A percentile compares a stretch with the other conserved stretches of the same genome.
Evolutionary conservation across 2,329 filamentous ascomycete species (phyloP).

Genomic region (Dothideomycetes sp.): DNA sequence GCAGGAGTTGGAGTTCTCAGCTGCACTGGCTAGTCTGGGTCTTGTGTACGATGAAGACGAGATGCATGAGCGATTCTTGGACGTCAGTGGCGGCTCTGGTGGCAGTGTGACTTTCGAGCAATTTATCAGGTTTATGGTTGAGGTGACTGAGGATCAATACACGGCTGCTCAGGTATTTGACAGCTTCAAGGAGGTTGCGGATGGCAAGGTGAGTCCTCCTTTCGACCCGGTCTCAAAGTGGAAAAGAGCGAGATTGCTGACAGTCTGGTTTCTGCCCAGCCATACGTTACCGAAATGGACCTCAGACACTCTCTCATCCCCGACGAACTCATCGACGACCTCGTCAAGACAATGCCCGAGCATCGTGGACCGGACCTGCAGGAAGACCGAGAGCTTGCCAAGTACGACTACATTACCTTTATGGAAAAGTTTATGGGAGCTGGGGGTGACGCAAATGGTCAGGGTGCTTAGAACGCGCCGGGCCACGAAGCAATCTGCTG

Average conservation of each 20-base stretch:
- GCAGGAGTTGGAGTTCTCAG: constrained; percentile 89
- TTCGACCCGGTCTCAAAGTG: neutral
- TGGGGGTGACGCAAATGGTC: neutral
- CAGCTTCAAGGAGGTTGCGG: constrained; percentile 91
- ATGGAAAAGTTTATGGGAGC: constrained; percentile 61
- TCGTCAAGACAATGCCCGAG: constrained; percentile 73
- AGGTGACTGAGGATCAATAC: constrained; percentile 97
- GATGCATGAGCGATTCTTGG: constrained; percentile 90
- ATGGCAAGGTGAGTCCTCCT: constrained; percentile 68
- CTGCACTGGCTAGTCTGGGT: constrained; percentile 85
- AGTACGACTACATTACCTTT: constrained; percentile 94
- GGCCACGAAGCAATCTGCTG: too few relatives aligned
- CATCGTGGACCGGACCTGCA: constrained; percentile 79
- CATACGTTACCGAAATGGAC: constrained; percentile 97
- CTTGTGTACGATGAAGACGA: constrained; percentile 95
- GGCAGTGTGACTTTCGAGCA: constrained; percentile 85
- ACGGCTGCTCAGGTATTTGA: constrained; percentile 98
- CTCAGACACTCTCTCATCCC: constrained; percentile 89
- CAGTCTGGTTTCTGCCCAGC: constrained; percentile 35
- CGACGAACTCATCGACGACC: constrained; percentile 90
- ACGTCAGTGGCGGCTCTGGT: constrained; percentile 68
- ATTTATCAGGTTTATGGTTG: constrained; percentile 99
- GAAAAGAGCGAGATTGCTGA: constrained; percentile 1
- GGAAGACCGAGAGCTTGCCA: constrained; percentile 70
- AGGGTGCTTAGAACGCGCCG: too few relatives aligned